phyloP scores from a whole-genome alignment of 1,284 basidiomycete species.

The Malassezia vespertilionis region DNA sequence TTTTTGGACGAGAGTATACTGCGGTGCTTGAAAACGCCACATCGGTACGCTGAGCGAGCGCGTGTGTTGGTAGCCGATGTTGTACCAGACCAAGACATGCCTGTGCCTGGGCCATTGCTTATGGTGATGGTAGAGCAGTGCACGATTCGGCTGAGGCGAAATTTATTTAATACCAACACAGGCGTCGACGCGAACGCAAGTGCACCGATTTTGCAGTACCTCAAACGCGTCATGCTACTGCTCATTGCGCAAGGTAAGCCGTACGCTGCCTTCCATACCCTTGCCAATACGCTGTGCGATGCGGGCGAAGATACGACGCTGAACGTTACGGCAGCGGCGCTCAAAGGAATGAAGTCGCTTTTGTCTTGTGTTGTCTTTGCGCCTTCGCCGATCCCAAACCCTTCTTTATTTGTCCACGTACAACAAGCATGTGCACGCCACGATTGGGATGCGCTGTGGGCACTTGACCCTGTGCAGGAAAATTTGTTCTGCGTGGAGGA shows the following conservation, averaged over 20 bases:
- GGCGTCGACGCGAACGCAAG: constrained; percentile 47
- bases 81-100: constrained; percentile 1
- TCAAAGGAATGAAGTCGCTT: not conserved
- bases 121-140: constrained; percentile 55
- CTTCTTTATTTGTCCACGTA: too few species aligned
- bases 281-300: not conserved
- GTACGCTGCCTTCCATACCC: not conserved
- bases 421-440: too few species aligned
- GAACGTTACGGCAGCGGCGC: too few species aligned
- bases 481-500: not conserved
- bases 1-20: constrained; percentile 80
- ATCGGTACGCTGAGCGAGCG: constrained; percentile 71
- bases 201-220: constrained; percentile 9
- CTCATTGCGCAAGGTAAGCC: constrained; percentile 48
- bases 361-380: not conserved
- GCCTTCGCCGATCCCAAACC: not conserved
- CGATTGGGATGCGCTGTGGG: not conserved
- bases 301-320: not conserved
- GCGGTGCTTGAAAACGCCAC: constrained; percentile 71
- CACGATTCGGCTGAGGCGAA: constrained; percentile 36
- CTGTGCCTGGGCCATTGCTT: constrained; percentile 57
- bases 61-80: constrained; percentile 31
- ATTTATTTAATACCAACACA: constrained; percentile 56
- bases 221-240: constrained; percentile 44
- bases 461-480: not conserved